Conservation (phyloP, 2,329 filamentous ascomycete species). For the Fusarium nisikadoi region DNA sequence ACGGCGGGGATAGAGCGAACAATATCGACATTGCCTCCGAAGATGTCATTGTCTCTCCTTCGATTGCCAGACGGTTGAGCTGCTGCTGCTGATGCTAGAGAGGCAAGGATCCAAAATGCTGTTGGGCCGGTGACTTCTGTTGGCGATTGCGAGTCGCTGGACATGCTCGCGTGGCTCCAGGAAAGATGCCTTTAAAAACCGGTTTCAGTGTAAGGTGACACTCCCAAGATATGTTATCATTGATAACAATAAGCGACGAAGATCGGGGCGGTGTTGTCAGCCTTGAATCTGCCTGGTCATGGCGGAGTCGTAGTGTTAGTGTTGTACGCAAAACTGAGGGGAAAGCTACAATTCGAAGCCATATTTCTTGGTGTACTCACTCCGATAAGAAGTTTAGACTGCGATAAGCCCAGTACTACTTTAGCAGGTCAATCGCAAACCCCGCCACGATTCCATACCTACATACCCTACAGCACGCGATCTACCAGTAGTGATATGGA, state of each 20-base stretch:
- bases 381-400: not conserved
- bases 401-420: not conserved
- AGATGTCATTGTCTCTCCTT: not conserved
- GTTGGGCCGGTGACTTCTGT: constrained; percentile 14
- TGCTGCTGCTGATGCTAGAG: constrained; percentile 1
- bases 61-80: not conserved
- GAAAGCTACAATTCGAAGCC: fast-evolving
- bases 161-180: not conserved
- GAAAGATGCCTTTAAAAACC: not conserved
- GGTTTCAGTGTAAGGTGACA: not conserved
- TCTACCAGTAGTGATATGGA: no score
- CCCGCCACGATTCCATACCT: not conserved
- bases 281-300: not conserved
- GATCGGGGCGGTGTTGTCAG: not conserved
- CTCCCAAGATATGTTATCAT: not conserved
- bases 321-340: fast-evolving
- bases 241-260: not conserved
- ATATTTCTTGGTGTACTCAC: no score
- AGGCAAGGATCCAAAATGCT: constrained; percentile 13
- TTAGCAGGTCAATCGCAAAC: not conserved
- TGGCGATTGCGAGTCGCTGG: fast-evolving
- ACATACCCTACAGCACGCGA: not conserved
- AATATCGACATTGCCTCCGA: constrained; percentile 7
- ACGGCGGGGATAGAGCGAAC: not conserved
- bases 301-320: not conserved